These are phyloP conservation scores for Agroathelia rolfsii DNA, from an alignment of 1,284 basidiomycete species.

Conservation along the genomic window DNA sequence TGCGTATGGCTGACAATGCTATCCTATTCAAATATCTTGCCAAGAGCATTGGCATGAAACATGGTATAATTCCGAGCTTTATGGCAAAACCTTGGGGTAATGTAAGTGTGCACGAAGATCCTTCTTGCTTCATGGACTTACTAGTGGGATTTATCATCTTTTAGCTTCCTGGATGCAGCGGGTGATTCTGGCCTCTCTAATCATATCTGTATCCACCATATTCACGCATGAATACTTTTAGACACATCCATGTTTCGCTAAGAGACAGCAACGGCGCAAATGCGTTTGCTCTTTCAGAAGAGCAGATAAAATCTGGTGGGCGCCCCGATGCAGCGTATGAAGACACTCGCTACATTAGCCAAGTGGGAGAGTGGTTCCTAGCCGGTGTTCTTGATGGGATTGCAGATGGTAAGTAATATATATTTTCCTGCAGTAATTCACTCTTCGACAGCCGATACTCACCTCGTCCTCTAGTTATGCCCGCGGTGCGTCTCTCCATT, in stretches of 20 bases:
- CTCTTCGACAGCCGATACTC: slow-evolving; percentile 4
- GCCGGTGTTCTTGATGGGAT: slow-evolving; percentile 86
- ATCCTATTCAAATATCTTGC: slow-evolving; percentile 88
- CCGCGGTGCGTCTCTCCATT: slow-evolving; percentile 30
- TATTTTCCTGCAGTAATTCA: too few species aligned
- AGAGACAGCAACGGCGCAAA: slow-evolving; percentile 65
- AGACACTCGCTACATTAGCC: slow-evolving; percentile 79
- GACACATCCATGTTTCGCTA: slow-evolving; percentile 89
- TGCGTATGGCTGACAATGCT: slow-evolving; percentile 91
- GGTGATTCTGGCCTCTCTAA: slow-evolving; percentile 36
- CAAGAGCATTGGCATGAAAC: slow-evolving; percentile 86
- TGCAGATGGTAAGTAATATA: slow-evolving; percentile 59
- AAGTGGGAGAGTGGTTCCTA: slow-evolving; percentile 85
- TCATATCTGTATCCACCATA: not conserved
- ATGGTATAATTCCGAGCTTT: slow-evolving; percentile 87
- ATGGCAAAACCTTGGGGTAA: slow-evolving; percentile 97
- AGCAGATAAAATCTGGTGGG: slow-evolving; percentile 52
- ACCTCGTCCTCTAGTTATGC: slow-evolving; percentile 39
- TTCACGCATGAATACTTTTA: too few species aligned
- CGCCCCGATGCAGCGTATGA: slow-evolving; percentile 62
- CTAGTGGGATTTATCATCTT: not conserved
- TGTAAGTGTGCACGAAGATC: slow-evolving; percentile 54
- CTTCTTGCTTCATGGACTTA: slow-evolving; percentile 1
- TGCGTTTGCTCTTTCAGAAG: slow-evolving; percentile 63
- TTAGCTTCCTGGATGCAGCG: slow-evolving; percentile 85